These are phyloP conservation scores for Globisporangium carolinianum DNA, from an alignment of 352 stramenopile species.

Conservation along the genomic window DNA sequence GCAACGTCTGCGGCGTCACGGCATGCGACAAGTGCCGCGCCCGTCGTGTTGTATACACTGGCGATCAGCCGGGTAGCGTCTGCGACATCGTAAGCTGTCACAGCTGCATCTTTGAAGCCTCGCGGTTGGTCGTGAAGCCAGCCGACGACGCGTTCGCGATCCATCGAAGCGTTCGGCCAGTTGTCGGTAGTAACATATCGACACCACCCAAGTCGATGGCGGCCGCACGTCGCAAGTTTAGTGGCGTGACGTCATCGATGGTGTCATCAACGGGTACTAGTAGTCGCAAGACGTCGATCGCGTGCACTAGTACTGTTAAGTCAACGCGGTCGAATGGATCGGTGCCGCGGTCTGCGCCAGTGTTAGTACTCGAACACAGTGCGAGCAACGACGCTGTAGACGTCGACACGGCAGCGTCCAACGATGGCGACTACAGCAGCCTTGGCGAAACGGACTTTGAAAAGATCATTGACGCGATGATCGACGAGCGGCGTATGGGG, in stretches of 20 bases:
- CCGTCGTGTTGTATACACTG: slow-evolving; percentile 16
- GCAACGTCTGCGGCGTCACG: slow-evolving; percentile 16
- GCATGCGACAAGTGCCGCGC: slow-evolving; percentile 19
- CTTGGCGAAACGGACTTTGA: slow-evolving; percentile 13
- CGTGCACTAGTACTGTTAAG: too few species aligned
- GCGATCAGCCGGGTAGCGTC: slow-evolving; percentile 3
- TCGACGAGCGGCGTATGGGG: slow-evolving; percentile 7
- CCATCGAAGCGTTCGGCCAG: not conserved
- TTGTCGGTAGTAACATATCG: not conserved
- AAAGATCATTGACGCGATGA: slow-evolving; percentile 14
- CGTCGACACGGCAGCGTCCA: not conserved
- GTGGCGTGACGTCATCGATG: not conserved
- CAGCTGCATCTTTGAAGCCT: slow-evolving; percentile 25
- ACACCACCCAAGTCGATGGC: not conserved
- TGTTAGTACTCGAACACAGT: not conserved
- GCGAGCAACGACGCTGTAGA: not conserved
- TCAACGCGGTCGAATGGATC: too few species aligned
- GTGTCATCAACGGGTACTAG: not conserved
- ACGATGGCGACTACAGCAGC: slow-evolving; percentile 8
- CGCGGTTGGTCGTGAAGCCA: slow-evolving; percentile 16
- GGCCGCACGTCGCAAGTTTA: not conserved
- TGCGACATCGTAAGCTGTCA: slow-evolving; percentile 25
- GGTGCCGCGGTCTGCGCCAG: not conserved
- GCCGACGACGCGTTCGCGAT: slow-evolving; percentile 13
- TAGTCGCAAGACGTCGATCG: not conserved